Evolutionary conservation across 2,329 filamentous ascomycete species (phyloP), one percentile per base, ranked within the genome.

Genomic region (Venturia effusa): DNA sequence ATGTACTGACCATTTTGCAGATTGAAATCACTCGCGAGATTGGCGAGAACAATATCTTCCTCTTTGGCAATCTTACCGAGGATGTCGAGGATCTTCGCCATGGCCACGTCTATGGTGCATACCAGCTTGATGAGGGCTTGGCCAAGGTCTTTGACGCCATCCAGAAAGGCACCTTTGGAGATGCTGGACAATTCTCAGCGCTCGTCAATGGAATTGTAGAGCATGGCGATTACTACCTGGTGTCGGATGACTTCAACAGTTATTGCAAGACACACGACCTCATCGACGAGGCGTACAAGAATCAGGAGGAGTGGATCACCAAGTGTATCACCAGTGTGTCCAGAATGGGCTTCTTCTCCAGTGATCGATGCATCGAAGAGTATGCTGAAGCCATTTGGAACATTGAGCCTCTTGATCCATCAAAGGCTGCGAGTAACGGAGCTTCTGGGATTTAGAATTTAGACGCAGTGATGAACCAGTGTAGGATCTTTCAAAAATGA

Each of bases 301-400:
- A 97, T 77, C 89, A 93, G 74, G 92, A 97, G 66, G 88, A 90
- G 70, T 99, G 94, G 94, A 78, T 95, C 65, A 88, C 85, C 67
- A 97, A 97, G 83, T 88, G 84, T 67, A 97, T 99, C 72, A 87
- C 84, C 51, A 89, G 89, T 65, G 94, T 99, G 22, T 83, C 91
- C 7, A 83, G 92, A 48, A 99, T 99, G 94, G 94, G 93, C 43
- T 97, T 97, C 84, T 97, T 97, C 80, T 92, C 87, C 69, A 93
- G 89, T 67, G 93, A 97, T 75, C 84, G 93, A 45, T 96, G 93
- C 78, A 97, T 97, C 75, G 90, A 93, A 71, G 92, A 97, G 81
- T 99, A 99, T 77, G 94, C 94, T 0, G 93, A 99, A 75, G 87
- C 83, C 67, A 97, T 99, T 74, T 99, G 94, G 94, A 97, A 97